Base-by-base conservation (phyloP, 2,329 filamentous ascomycete genomes). In the Ophiocordyceps camponoti-saundersi region DNA sequence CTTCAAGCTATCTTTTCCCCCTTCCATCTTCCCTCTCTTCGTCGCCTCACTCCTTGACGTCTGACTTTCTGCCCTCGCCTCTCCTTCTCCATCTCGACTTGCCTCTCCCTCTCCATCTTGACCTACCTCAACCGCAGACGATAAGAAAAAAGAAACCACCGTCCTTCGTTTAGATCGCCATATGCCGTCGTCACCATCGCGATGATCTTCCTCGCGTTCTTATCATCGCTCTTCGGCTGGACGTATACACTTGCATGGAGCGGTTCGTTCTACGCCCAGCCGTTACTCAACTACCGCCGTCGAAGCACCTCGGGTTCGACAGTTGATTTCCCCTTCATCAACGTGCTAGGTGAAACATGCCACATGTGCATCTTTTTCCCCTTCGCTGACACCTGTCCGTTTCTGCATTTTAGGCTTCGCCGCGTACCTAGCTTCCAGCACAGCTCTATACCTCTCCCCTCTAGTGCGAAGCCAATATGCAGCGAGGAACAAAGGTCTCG, bases 191-290 rank as follows among this genome's bases (percentile, higher is more conserved):
- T 26, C 23, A 8, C 4, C 23, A 5, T 26, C 23, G 23, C 23
- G 26, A 8, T 26, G 23, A 10, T 10, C 46, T 66, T 76, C 52
- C 69, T 79, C 49, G 53, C 60, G 29, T 55, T 70, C 48, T 47
- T 77, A 18, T 79, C 74, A 45, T 72, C 68, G 57, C 58, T 82
- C 30, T 76, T 85, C 55, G 84, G 84, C 62, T 88, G 84, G 82
- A 65, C 81, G 58, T 89, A 89, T 64, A 81, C 77, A 52, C 52
- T 80, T 44, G 79, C 75, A 63, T 92, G 90, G 90, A 90, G 85
- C 13, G 66, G 81, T 16, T 94, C 87, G 16, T 96, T 95, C 67
- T 96, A 96, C 62, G 89, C 90, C 1, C 92, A 96, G 61, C 79
- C 84, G 7, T 65, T 93, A 50, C 74, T 87, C 51, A 96, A 95